Base-by-base conservation (phyloP, 2,329 filamentous ascomycete species). In the Macroventuria anomochaeta region DNA sequence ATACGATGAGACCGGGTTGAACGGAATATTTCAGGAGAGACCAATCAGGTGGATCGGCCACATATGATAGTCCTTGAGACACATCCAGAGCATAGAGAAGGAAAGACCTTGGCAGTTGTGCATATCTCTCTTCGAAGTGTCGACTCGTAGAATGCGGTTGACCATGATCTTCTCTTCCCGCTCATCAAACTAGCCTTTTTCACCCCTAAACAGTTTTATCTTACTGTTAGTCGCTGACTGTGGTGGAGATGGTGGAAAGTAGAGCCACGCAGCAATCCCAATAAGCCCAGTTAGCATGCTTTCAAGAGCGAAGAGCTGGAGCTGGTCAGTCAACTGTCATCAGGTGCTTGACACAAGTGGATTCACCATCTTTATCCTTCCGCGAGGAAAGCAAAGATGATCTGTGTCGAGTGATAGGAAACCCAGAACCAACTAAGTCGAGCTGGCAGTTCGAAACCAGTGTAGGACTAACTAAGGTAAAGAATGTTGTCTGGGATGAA, bases 401-500 rank as follows among this genome's bases (percentile, higher is more conserved):
- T 83, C 33, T 82, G 78, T 0, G 82, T 82, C 0, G 78, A 78
- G 51, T 82, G 82, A 11, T 88, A 84, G 0, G 87, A 81, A 0
- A 85, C 85, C 89, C 88, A 92, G 75, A 91, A 91, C 64, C 80
- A 84, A 61, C 84, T 84, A 15, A 92, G 75, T 1, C 89, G 82
- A 10, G 83, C 81, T 0, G 88, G 87, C 0, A 93, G 77, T 68
- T 92, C 89, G 46, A 80, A 80, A 0, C 84, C 84, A 38, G 85
- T 91, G 75, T 91, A 93, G 73, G 88, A 93, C 71, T 92, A 92
- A 3, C 84, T 87, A 5, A 91, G 77, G 72, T 88, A 91, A 0
- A 89, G 76, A 12, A 89, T 82, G 18, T 84, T 84, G 54, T 86
- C 84, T 0, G 85, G 84, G 42, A 88, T 87, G 58, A 88, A 88